Conservation (phyloP, 1,139 yeast species). For the Pichia sp. region DNA sequence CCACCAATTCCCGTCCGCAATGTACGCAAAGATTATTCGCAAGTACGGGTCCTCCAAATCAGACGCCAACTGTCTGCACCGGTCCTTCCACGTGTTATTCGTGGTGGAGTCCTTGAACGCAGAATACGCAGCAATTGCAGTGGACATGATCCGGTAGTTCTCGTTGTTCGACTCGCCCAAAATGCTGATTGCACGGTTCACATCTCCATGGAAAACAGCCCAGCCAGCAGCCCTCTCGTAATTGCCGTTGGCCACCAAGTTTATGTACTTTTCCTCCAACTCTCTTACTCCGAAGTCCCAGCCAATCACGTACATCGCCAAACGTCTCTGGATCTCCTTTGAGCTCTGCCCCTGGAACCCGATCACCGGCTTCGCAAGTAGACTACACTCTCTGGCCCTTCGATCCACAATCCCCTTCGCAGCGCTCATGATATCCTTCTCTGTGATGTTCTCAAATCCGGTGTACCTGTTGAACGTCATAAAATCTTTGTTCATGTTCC, state of each 20-base stretch:
- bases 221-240: constrained; percentile 94
- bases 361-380: constrained; percentile 31
- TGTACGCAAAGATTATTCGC: constrained; percentile 87
- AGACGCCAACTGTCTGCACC: constrained; percentile 80
- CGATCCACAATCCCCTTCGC: constrained; percentile 31
- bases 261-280: constrained; percentile 62
- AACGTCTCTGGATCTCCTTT: constrained; percentile 59
- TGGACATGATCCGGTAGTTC: constrained; percentile 71
- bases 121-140: constrained; percentile 90
- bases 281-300: constrained; percentile 83
- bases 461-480: constrained; percentile 49
- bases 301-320: constrained; percentile 83
- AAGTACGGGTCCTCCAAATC: constrained; percentile 87
- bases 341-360: constrained; percentile 47
- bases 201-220: constrained; percentile 94
- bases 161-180: constrained; percentile 56
- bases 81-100: constrained; percentile 92
- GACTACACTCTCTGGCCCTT: constrained; percentile 25
- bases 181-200: constrained; percentile 72
- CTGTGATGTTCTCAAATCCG: constrained; percentile 36
- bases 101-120: constrained; percentile 48
- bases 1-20: constrained; percentile 95
- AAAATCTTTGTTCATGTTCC: constrained; percentile 75
- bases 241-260: constrained; percentile 54
- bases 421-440: constrained; percentile 39